Conservation (phyloP, 129 eudicot genomes). For the Centella asiatica region DNA sequence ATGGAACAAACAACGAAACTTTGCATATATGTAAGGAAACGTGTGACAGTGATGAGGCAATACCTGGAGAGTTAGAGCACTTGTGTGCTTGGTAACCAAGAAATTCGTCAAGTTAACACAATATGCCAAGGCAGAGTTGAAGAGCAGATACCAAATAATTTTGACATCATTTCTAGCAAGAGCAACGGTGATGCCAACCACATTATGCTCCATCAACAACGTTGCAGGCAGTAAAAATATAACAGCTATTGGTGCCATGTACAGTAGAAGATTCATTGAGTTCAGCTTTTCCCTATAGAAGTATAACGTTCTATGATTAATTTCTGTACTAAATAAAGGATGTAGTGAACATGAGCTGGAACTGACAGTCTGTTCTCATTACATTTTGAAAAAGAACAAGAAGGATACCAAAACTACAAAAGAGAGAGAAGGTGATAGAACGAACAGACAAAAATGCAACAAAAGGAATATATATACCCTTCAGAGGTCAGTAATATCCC, state of each 20-base stretch:
- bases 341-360: not conserved
- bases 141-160: slow-evolving; percentile 23
- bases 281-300: slow-evolving; percentile 19
- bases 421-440: not conserved
- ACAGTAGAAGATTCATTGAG: slow-evolving; percentile 21
- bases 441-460: not conserved
- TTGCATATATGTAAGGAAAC: no score
- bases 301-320: not conserved
- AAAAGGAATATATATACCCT: slow-evolving; percentile 11
- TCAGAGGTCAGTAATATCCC: slow-evolving; percentile 21
- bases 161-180: slow-evolving; percentile 22
- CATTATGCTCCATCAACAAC: slow-evolving; percentile 19
- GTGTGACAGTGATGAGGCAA: not conserved
- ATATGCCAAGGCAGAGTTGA: slow-evolving; percentile 21
- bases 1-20: no score
- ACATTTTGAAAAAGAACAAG: not conserved
- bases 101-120: slow-evolving; percentile 22
- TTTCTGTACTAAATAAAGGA: not conserved
- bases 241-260: slow-evolving; percentile 25
- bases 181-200: slow-evolving; percentile 22
- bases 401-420: not conserved
- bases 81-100: slow-evolving; percentile 20
- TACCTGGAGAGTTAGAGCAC: slow-evolving; percentile 27
- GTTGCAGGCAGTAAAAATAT: slow-evolving; percentile 21
- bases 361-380: not conserved